A percentile compares a stretch with the other conserved stretches of the same genome.
Evolutionary conservation across 2,329 filamentous ascomycete species (phyloP).

Genomic region (Apiospora aurea): DNA sequence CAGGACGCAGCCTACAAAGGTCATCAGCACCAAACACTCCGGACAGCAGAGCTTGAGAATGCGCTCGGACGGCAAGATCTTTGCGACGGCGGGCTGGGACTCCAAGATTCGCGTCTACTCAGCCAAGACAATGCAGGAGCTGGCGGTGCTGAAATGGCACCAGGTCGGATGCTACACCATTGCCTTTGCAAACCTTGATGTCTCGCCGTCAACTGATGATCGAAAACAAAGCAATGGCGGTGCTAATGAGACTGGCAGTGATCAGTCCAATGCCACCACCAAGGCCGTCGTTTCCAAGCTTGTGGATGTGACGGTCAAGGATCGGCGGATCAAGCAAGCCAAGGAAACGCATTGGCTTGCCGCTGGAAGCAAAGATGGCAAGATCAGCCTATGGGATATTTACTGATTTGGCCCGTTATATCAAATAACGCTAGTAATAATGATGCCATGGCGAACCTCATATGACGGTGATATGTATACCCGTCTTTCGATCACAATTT

Average conservation of each 20-base stretch:
- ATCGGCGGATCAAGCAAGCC: slow-evolving; percentile 68
- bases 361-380: slow-evolving; percentile 91
- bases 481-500: neutral
- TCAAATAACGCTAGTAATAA: neutral
- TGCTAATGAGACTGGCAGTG: slow-evolving; percentile 23
- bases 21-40: slow-evolving; percentile 81
- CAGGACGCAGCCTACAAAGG: slow-evolving; percentile 61
- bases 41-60: slow-evolving; percentile 85
- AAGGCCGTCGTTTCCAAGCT: slow-evolving; percentile 35
- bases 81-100: slow-evolving; percentile 95
- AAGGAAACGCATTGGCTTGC: slow-evolving; percentile 86
- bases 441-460: neutral
- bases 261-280: slow-evolving; percentile 30
- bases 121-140: slow-evolving; percentile 78
- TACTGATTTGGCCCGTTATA: slow-evolving; percentile 60
- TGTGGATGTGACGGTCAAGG: slow-evolving; percentile 61
- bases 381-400: slow-evolving; percentile 94
- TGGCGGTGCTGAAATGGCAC: slow-evolving; percentile 96
- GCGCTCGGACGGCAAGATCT: slow-evolving; percentile 80
- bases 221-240: slow-evolving; percentile 25
- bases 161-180: slow-evolving; percentile 84
- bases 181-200: slow-evolving; percentile 67
- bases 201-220: neutral
- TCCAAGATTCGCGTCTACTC: slow-evolving; percentile 82
- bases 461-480: neutral